These are phyloP conservation scores for Mariannaea sp. DNA, from an alignment of 2,329 filamentous ascomycete species.

Conservation along the genomic window DNA sequence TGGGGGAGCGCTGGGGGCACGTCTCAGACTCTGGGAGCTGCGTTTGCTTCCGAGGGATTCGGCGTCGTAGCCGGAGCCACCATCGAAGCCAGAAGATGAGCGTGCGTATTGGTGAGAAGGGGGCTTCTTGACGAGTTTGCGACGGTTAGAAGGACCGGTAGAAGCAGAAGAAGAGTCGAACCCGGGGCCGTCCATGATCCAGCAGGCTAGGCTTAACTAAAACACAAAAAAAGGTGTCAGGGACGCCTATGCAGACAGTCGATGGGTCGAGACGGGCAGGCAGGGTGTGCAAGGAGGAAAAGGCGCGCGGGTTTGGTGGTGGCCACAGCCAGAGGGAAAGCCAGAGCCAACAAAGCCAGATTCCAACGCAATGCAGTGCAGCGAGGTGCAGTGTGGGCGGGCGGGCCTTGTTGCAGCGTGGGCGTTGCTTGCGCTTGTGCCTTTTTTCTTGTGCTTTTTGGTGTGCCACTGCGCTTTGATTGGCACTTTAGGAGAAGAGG, in stretches of 20 bases:
- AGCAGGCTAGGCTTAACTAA: conserved; percentile 37
- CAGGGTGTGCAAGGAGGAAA: conserved; percentile 35
- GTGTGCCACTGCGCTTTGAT: conserved; percentile 16
- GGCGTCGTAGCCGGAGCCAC: conserved; percentile 52
- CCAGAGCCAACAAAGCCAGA: conserved; percentile 31
- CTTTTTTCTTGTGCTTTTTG: no score
- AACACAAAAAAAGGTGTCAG: conserved; percentile 38
- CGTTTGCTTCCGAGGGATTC: conserved; percentile 64
- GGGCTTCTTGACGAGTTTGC: conserved; percentile 67
- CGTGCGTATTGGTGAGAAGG: conserved; percentile 55
- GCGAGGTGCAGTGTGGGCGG: conserved; percentile 25
- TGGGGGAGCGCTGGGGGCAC: conserved; percentile 64
- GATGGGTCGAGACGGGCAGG: conserved; percentile 36
- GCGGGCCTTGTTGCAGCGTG: conserved; percentile 18
- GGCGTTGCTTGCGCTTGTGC: conserved; percentile 13
- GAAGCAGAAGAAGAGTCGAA: conserved; percentile 42
- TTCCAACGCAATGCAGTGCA: conserved; percentile 27
- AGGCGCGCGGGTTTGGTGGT: conserved; percentile 24
- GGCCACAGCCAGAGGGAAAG: conserved; percentile 27
- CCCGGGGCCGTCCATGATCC: conserved; percentile 55
- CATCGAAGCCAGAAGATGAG: conserved; percentile 57
- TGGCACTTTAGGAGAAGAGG: conserved; percentile 2
- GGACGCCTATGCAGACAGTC: conserved; percentile 33
- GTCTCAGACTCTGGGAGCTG: conserved; percentile 66
- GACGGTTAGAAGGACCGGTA: conserved; percentile 58